phyloP scores from a whole-genome alignment of 306 rosid species.

The Adenanthera pavonina region DNA sequence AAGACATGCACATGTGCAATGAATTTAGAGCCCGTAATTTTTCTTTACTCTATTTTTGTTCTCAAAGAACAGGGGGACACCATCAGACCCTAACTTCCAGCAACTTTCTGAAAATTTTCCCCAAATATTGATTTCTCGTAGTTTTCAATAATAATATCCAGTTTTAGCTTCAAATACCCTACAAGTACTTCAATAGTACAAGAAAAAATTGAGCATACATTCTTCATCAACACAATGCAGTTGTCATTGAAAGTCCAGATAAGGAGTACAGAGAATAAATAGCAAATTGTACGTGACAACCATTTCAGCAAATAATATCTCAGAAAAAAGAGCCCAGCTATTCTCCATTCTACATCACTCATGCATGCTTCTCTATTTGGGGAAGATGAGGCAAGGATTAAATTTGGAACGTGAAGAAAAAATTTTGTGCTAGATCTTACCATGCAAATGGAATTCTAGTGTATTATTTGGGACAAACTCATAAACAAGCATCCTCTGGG shows the following conservation, averaged over 20 bases:
- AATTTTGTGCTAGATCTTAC: conserved; percentile 36
- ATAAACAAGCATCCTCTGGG: conserved; percentile 63
- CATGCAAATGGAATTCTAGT: conserved; percentile 66
- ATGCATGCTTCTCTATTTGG: conserved; percentile 17
- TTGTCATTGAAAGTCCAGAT: not conserved
- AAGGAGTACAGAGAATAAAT: not conserved
- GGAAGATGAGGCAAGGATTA: not conserved
- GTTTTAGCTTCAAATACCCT: not conserved
- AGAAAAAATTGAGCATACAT: not conserved
- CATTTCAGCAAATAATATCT: conserved; percentile 9
- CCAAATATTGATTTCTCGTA: not conserved
- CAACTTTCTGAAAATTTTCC: not conserved
- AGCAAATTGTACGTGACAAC: not conserved
- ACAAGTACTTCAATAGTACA: not conserved
- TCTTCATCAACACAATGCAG: not conserved
- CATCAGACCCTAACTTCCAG: not conserved
- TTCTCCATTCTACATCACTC: conserved; percentile 3
- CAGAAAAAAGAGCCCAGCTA: conserved; percentile 4
- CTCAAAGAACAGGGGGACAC: not conserved
- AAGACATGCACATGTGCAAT: not conserved
- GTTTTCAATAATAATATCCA: not conserved
- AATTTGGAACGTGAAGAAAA: not conserved
- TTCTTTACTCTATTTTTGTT: not conserved
- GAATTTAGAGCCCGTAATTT: not conserved
- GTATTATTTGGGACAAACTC: conserved; percentile 63